phyloP scores from a whole-genome alignment of 1,284 basidiomycete species.

The Dichomitus squalens region DNA sequence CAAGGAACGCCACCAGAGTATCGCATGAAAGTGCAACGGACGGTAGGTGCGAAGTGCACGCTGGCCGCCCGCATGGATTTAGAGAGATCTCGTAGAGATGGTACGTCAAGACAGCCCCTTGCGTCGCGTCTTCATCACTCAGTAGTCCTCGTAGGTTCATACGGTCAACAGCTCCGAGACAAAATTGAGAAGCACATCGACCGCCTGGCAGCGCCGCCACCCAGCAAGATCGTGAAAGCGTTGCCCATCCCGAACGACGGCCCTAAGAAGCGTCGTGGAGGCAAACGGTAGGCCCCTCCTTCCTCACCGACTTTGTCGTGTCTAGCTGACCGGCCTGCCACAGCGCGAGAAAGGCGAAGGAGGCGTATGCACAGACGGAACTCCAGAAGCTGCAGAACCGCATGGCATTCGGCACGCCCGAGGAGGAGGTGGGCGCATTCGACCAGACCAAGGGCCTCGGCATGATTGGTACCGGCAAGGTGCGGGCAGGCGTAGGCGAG shows the following conservation, averaged over 20 bases:
- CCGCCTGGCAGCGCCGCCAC: constrained; percentile 91
- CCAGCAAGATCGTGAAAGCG: constrained; percentile 92
- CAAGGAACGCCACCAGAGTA: constrained; percentile 89
- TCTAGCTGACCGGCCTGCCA: neutral
- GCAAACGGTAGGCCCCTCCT: constrained; percentile 73
- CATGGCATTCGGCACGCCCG: constrained; percentile 94
- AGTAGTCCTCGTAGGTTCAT: constrained; percentile 55
- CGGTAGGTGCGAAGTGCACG: constrained; percentile 89
- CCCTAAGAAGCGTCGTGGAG: constrained; percentile 93
- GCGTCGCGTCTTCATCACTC: neutral
- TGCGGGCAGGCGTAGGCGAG: constrained; percentile 86
- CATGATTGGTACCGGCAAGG: constrained; percentile 94
- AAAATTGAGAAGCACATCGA: constrained; percentile 94
- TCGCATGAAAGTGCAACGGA: constrained; percentile 89
- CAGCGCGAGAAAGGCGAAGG: constrained; percentile 95
- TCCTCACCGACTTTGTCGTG: neutral
- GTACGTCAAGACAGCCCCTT: constrained; percentile 41
- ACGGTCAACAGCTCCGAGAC: constrained; percentile 79
- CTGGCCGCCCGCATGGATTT: constrained; percentile 94
- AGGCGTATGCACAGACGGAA: constrained; percentile 96
- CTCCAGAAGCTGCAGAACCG: constrained; percentile 96
- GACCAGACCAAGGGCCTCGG: constrained; percentile 97
- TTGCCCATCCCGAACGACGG: constrained; percentile 97
- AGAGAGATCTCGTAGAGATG: constrained; percentile 76
- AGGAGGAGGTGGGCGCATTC: constrained; percentile 95